A percentile compares a stretch with the other conserved stretches of the same genome.
phyloP scores from a whole-genome alignment of 441 rosid species.

The Biscutella laevigata region DNA sequence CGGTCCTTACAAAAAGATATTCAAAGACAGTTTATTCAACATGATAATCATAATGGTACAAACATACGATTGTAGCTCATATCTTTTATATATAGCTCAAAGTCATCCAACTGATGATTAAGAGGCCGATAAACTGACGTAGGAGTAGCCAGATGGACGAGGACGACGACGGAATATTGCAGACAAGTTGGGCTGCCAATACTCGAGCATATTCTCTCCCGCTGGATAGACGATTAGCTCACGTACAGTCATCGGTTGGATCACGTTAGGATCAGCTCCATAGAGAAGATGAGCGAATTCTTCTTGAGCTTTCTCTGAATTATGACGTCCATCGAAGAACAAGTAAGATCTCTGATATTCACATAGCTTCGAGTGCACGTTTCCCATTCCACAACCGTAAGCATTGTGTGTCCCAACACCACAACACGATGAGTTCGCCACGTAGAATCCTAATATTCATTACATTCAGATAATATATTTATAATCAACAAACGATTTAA shows the following conservation, averaged over 20 bases:
- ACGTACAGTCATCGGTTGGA: slow-evolving; percentile 14
- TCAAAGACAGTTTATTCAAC: no score
- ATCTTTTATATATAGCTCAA: neutral
- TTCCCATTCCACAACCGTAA: slow-evolving; percentile 12
- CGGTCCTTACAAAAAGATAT: no score
- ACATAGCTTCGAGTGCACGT: slow-evolving; percentile 23
- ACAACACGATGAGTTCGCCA: slow-evolving; percentile 14
- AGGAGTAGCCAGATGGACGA: neutral
- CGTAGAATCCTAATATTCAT: slow-evolving; percentile 16
- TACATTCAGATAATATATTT: neutral
- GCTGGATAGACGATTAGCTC: slow-evolving; percentile 15
- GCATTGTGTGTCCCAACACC: slow-evolving; percentile 23
- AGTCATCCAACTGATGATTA: no score
- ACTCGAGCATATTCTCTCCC: slow-evolving; percentile 15
- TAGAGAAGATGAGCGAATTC: slow-evolving; percentile 13
- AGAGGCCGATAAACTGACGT: neutral
- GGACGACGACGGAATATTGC: slow-evolving; percentile 9
- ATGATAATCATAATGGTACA: no score
- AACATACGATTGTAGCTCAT: no score
- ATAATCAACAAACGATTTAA: neutral
- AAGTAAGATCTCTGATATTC: slow-evolving; percentile 23
- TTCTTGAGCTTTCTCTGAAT: slow-evolving; percentile 21
- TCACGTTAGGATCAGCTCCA: slow-evolving; percentile 7
- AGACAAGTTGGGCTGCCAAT: neutral
- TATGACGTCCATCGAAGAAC: slow-evolving; percentile 25